phyloP scores from a whole-genome alignment of 768 basidiomycete genomes.

The Rhizopogon vesiculosus region DNA sequence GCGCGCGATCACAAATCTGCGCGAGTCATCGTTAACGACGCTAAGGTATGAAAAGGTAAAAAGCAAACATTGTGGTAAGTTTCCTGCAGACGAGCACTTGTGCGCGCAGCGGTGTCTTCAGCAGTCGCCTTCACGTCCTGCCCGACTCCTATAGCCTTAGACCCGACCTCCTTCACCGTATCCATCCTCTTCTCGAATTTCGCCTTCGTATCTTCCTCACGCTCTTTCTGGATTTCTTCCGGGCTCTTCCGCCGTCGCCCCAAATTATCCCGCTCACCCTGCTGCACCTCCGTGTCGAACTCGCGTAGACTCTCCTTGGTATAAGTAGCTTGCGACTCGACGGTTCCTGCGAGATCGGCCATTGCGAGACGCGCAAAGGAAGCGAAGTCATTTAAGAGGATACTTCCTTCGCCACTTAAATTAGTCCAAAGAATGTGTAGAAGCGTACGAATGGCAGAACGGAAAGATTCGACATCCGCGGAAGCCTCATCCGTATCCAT shows the following conservation, averaged over 20 bases:
- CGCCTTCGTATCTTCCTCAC: constrained; percentile 40
- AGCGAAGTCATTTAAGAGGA: constrained; percentile 56
- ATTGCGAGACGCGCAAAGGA: constrained; percentile 61
- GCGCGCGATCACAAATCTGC: constrained; percentile 62
- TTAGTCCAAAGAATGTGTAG: constrained; percentile 50
- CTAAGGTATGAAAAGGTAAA: too few species aligned
- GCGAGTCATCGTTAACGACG: neutral
- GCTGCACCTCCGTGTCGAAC: constrained; percentile 54
- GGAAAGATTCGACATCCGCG: constrained; percentile 47
- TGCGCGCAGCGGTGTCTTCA: constrained; percentile 41
- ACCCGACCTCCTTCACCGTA: constrained; percentile 52
- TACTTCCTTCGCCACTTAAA: constrained; percentile 46
- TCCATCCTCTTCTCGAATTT: constrained; percentile 70
- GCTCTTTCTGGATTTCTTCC: constrained; percentile 34
- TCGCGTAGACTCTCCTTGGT: constrained; percentile 51
- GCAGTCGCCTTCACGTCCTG: constrained; percentile 38
- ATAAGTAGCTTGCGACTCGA: constrained; percentile 46
- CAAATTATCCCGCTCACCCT: constrained; percentile 52
- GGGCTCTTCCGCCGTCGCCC: constrained; percentile 49
- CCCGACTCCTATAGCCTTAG: constrained; percentile 47
- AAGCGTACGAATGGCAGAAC: constrained; percentile 44
- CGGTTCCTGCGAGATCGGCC: constrained; percentile 59
- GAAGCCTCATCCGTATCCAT: constrained; percentile 41
- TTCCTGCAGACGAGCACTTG: constrained; percentile 39
- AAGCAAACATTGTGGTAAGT: constrained; percentile 47